Evolutionary conservation across 2,329 filamentous ascomycete genomes (phyloP).

Genomic region (Sporothrix phasma): DNA sequence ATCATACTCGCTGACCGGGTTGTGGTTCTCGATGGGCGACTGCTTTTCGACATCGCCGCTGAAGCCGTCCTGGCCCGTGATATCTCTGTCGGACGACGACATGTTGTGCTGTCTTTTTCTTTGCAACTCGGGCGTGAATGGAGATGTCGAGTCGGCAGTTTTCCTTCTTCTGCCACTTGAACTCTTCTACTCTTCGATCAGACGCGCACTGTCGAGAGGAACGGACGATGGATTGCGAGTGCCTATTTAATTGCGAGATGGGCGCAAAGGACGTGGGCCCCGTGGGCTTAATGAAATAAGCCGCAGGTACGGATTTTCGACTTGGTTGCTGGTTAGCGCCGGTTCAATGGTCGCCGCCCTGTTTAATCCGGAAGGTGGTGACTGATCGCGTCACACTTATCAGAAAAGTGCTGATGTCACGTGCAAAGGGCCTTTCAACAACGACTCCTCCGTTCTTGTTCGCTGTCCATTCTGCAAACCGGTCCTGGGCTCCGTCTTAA

Average conservation of each 20-base stretch:
- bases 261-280: neutral
- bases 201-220: too few relatives aligned
- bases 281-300: neutral
- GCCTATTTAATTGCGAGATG: neutral
- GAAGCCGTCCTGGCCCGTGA: slow-evolving; percentile 1
- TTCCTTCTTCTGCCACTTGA: too few relatives aligned
- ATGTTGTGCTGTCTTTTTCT: neutral
- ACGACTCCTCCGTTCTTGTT: neutral
- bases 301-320: neutral
- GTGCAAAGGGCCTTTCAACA: too few relatives aligned
- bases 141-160: neutral
- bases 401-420: neutral
- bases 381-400: neutral
- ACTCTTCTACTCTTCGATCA: too few relatives aligned
- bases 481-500: neutral
- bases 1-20: neutral
- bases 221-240: neutral
- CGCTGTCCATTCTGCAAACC: neutral
- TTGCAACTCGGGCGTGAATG: neutral
- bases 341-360: slow-evolving; percentile 4
- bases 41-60: slow-evolving; percentile 20
- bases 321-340: slow-evolving; percentile 9
- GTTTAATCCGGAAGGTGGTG: slow-evolving; percentile 1
- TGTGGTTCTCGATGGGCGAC: neutral
- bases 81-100: slow-evolving; percentile 11